These are phyloP conservation scores for Metschnikowia kunwiensis DNA, from an alignment of 805 yeast genomes.

Conservation along the genomic window DNA sequence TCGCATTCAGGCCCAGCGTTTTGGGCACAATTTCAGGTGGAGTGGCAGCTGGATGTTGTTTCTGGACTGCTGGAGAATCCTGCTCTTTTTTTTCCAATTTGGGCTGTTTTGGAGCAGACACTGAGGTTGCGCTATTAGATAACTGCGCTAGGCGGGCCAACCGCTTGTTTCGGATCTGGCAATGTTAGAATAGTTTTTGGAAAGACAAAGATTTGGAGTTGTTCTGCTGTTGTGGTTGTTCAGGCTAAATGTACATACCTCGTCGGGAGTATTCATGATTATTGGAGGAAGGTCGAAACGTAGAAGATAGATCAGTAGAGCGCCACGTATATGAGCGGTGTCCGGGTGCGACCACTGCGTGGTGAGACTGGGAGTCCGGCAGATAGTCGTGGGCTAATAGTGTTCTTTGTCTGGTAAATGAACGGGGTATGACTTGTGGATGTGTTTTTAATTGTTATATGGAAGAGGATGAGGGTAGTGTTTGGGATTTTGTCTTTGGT, in stretches of 20 bases:
- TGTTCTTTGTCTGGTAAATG: no score
- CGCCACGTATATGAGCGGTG: no score
- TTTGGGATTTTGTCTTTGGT: no score
- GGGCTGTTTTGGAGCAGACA: constrained; percentile 3
- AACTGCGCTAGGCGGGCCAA: constrained; percentile 46
- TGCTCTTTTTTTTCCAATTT: constrained; percentile 3
- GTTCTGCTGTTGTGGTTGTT: not conserved
- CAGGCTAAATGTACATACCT: constrained; percentile 14
- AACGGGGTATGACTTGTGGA: no score
- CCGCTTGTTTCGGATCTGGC: constrained; percentile 48
- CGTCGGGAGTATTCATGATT: constrained; percentile 19
- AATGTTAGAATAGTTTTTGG: not conserved
- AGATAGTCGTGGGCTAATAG: no score
- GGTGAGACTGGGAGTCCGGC: no score
- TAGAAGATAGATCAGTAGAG: no score
- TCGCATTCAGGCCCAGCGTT: not conserved
- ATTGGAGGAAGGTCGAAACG: not conserved
- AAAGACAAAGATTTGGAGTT: no score
- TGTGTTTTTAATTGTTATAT: no score
- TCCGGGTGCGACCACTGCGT: no score
- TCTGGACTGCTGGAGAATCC: not conserved
- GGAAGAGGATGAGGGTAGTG: no score
- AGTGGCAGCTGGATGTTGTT: not conserved
- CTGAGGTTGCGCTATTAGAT: constrained; percentile 6
- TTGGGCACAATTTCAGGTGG: not conserved